Conservation (phyloP, 306 rosid genomes). For the Echinosophora koreensis region DNA sequence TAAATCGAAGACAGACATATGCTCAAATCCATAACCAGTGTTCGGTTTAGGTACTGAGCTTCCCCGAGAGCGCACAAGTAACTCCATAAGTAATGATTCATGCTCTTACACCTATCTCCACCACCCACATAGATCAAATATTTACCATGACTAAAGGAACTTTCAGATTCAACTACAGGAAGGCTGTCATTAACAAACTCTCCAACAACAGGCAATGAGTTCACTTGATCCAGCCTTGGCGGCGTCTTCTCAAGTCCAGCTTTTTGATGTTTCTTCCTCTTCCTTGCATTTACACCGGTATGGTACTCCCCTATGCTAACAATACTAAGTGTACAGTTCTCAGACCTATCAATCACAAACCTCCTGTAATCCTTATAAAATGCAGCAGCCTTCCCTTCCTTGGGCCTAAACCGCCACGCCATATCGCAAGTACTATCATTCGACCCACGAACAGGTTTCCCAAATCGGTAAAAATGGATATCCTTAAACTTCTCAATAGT, state of each 20-base stretch:
- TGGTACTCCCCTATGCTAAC: slow-evolving; percentile 88
- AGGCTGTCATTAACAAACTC: slow-evolving; percentile 85
- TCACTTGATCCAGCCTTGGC: slow-evolving; percentile 54
- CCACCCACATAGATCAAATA: slow-evolving; percentile 82
- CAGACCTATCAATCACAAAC: slow-evolving; percentile 74
- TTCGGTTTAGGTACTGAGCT: slow-evolving; percentile 96
- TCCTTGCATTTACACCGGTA: slow-evolving; percentile 85
- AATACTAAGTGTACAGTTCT: slow-evolving; percentile 73
- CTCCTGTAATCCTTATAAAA: slow-evolving; percentile 96
- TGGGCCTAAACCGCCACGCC: slow-evolving; percentile 99
- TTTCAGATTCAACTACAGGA: slow-evolving; percentile 88
- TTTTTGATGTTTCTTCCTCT: slow-evolving; percentile 81
- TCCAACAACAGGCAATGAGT: slow-evolving; percentile 77
- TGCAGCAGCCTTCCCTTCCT: slow-evolving; percentile 92
- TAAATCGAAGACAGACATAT: slow-evolving; percentile 89
- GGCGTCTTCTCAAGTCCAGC: slow-evolving; percentile 72
- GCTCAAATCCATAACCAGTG: slow-evolving; percentile 94
- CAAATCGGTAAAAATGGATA: slow-evolving; percentile 89
- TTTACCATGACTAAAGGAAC: slow-evolving; percentile 74
- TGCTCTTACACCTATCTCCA: slow-evolving; percentile 96
- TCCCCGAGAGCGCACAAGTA: slow-evolving; percentile 98
- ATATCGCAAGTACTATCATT: slow-evolving; percentile 84
- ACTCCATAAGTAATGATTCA: slow-evolving; percentile 98
- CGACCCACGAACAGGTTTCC: slow-evolving; percentile 75
- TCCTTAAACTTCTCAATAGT: slow-evolving; percentile 90